phyloP scores from a whole-genome alignment of 768 basidiomycete genomes.

The Gautieria morchelliformis region DNA sequence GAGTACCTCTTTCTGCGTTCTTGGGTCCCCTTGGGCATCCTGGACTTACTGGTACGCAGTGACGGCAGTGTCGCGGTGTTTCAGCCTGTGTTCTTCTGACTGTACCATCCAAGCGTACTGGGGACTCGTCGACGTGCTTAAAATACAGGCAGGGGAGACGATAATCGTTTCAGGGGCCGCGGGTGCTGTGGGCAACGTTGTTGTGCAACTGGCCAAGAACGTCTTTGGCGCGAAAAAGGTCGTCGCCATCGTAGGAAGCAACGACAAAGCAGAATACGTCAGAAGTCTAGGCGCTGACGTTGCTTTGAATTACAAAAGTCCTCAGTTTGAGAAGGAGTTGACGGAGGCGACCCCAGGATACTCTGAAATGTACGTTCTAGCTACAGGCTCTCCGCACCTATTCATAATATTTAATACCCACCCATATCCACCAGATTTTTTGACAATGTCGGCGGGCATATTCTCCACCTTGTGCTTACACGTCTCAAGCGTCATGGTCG shows the following conservation, averaged over 20 bases:
- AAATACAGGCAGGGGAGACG: conserved; percentile 30
- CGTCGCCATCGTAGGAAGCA: conserved; percentile 5
- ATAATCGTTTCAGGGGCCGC: conserved; percentile 35
- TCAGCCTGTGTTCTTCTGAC: no score
- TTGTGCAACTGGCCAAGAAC: conserved; percentile 6
- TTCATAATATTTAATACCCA: no score
- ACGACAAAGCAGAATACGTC: conserved; percentile 1
- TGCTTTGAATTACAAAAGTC: conserved; percentile 8
- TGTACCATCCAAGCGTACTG: conserved; percentile 13
- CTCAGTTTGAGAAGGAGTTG: conserved; percentile 5
- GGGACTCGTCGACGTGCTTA: conserved; percentile 31
- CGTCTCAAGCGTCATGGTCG: conserved; percentile 28
- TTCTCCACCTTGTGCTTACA: conserved; percentile 28
- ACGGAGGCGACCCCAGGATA: conserved; percentile 1
- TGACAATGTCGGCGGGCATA: conserved; percentile 30
- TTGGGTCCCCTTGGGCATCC: conserved; percentile 30
- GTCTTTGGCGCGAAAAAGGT: background rate
- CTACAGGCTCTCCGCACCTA: no score
- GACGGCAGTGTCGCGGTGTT: background rate
- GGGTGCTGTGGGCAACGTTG: conserved; percentile 11
- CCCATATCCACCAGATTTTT: background rate
- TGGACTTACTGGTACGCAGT: conserved; percentile 21
- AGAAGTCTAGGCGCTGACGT: conserved; percentile 2
- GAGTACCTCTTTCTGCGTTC: conserved; percentile 24
- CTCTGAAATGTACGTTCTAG: background rate